Evolutionary conservation across 164 flowering plant species (phyloP), one percentile per base, ranked within the genome.

Genomic region (Brasenia schreberi): DNA sequence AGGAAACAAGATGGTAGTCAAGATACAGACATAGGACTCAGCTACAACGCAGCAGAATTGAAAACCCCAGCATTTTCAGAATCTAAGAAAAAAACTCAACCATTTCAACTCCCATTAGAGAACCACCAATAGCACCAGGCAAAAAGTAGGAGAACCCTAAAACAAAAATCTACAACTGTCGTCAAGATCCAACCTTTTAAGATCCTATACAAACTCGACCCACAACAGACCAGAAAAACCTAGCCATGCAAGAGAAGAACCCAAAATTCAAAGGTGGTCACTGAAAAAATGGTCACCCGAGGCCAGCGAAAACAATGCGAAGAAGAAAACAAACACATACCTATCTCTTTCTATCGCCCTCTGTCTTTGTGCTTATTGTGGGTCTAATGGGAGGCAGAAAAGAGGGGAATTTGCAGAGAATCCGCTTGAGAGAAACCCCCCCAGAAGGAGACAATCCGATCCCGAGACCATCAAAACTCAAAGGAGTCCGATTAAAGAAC

Each of bases 351-450:
- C 68, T 72, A 60, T 18, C 70, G 73, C 69, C 72, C 66, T 71
- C 42, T 70, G 81, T 88, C 87, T 18, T 5, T 78, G 85, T 82
- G 80, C 82, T 66, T 68, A 62, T 61, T 77, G 93, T 77, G 77
- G 71, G 74, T 66, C 65, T 71, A 66, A 65, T 72, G 79, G 89
- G 85, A 82, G 82, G 83, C 89, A 82, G 65, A 65, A 79, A 75
- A 78, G 77, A 82, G 78, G 56, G 58, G 56, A 73, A 74, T 68
- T 66, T 66, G 70, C 66, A 68, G 67, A 69, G 71, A 80, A 78
- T 83, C 56, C 79, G 71, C 67, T 78, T 67, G 77, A 71, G 76
- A 70, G 53, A 74, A 77, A 58, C 67, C 67, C 65, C 73, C 78
- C 68, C 66, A 65, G 71, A 74, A 73, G 61, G 71, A 77, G 77